Base-by-base conservation (phyloP, 805 yeast genomes). In the Starmerella etchellsii region DNA sequence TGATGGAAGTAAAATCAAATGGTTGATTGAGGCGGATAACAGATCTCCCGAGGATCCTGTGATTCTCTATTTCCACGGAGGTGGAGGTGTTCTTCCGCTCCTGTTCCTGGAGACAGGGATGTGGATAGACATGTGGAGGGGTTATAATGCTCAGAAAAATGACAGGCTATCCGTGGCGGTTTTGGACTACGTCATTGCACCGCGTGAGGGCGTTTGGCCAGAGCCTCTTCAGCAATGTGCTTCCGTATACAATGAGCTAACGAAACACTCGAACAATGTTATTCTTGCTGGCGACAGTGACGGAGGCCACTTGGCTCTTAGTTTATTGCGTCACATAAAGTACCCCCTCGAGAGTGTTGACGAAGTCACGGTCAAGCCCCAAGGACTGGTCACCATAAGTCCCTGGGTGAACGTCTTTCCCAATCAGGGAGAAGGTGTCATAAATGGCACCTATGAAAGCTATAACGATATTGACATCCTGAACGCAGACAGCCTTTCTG, bases 211-310 rank as follows among this genome's bases (percentile, higher is more conserved):
- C 2, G 34, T 11, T 15, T 56, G 32, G 39, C 61, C 63, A 11
- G 35, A 37, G 15, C 62, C 54, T 41, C 39, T 59, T 26, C 21
- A 32, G 11, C 57, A 59, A 42, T 40, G 50, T 5, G 46, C 42
- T 2, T 15, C 28, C 16, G 40, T 41, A 3, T 56, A 45, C 41
- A 47, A 48, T 20, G 39, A 33, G n/a, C 36, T 58, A 18, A 34
- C 47, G 14, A 39, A 38, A 14, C 31, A 40, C 8, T 31, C 41
- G 37, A 37, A 38, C 22, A 44, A 54, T 36, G 48, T 56, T 31
- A 39, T 54, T 7, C 24, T 56, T 2, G 21, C 43, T 27, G 63
- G 63, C 18, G 63, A 59, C 34, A 57, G 61, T 3, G 58, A 57
- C 3, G 62, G 63, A 23, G 62, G 53, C 0, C 52, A 54, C 28